Base-by-base conservation (phyloP, 2,329 filamentous ascomycete species). In the Bipolaris cookei region DNA sequence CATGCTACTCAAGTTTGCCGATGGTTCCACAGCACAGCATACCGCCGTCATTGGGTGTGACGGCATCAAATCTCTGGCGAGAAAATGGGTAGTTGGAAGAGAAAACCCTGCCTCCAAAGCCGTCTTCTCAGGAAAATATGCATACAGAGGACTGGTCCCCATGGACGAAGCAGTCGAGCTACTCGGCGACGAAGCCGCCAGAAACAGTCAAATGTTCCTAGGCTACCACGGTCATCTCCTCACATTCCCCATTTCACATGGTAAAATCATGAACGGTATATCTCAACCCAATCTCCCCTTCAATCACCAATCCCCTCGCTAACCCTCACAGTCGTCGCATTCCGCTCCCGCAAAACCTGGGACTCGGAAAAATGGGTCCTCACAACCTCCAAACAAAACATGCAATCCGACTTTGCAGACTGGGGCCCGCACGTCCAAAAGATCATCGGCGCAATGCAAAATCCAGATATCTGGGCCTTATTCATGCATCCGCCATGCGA, bases 81-180 rank as follows among this genome's bases (percentile, higher is more conserved):
- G 87, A 16, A 73, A 81, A 47, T 76, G 84, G 50, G 67, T 90
- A 16, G 74, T 88, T 6, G 85, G 84, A 0, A 71, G 79, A 14
- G 67, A 74, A 14, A 62, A 75, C 28, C 69, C 72, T 20, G 78
- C 79, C 6, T 74, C 81, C 0, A 69, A 79, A 28, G 79, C 86
- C 0, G 72, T 76, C 4, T 90, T 86, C 68, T 82, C 81, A 2
- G 78, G 82, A 37, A 86, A 88, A 61, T 85, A 85, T 70, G 87
- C 85, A 35, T 90, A 87, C 71, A 81, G 88, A 20, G 84, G 84
- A 0, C 72, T 90, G 5, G 80, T 89, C 4, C 85, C 86, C 0
- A 89, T 89, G 80, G 78, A 82, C 1, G 68, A 80, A 13, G 86
- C 85, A 0, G 71, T 78, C 1, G 67, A 76, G 4, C 73, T 79